Percentiles rank a stretch among this genome's conserved stretches.
These are phyloP conservation scores for Alternaria sp. DNA, from an alignment of 2,329 filamentous ascomycete genomes.

Conservation along the genomic window DNA sequence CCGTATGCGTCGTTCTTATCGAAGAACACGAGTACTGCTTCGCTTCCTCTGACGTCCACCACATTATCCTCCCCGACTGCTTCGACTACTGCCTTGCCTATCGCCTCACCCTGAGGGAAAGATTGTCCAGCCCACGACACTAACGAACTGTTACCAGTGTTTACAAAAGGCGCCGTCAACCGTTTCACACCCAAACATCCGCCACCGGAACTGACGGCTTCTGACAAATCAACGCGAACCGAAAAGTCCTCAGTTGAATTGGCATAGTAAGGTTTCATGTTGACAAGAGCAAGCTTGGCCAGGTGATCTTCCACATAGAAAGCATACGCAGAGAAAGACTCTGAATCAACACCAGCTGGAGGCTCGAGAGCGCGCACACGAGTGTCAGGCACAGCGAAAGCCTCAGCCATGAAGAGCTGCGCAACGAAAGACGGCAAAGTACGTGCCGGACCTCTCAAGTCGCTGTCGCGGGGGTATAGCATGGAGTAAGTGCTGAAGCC, in stretches of 20 bases:
- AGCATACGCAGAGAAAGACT: constrained; percentile 18
- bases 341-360: constrained; percentile 2
- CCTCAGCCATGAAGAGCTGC: constrained; percentile 18
- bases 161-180: constrained; percentile 10
- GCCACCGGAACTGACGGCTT: not conserved
- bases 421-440: constrained; percentile 18
- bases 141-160: constrained; percentile 10
- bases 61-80: not conserved
- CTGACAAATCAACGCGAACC: not conserved
- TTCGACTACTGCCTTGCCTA: constrained; percentile 11
- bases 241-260: constrained; percentile 8
- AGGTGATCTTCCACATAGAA: constrained; percentile 16
- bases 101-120: constrained; percentile 14
- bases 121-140: constrained; percentile 17
- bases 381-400: constrained; percentile 5
- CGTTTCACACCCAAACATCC: not conserved
- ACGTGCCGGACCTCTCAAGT: constrained; percentile 16
- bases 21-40: constrained; percentile 18
- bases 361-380: constrained; percentile 5
- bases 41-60: constrained; percentile 15
- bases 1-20: constrained; percentile 12
- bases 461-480: constrained; percentile 19
- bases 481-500: constrained; percentile 22
- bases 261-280: constrained; percentile 21
- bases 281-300: constrained; percentile 16